These are phyloP conservation scores for Blastobotrys americana DNA, from an alignment of 805 yeast genomes.

Conservation along the genomic window DNA sequence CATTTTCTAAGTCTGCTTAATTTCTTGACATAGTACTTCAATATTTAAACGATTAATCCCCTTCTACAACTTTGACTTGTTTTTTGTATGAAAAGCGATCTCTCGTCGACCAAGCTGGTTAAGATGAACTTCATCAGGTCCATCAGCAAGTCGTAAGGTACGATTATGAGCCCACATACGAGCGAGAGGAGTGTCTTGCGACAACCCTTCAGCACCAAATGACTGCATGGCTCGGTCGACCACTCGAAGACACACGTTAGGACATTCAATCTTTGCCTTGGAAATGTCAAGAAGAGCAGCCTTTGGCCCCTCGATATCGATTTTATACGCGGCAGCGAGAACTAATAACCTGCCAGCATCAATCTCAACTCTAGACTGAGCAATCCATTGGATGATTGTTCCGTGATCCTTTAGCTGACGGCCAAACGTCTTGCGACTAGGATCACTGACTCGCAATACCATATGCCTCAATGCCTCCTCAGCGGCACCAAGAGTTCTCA, in stretches of 20 bases:
- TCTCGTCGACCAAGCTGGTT: constrained; percentile 44
- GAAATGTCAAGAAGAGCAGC: constrained; percentile 51
- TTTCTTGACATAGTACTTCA: too few relatives aligned
- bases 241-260: constrained; percentile 44
- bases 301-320: constrained; percentile 48
- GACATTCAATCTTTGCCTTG: constrained; percentile 57
- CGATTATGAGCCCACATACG: constrained; percentile 45
- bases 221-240: constrained; percentile 59
- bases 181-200: constrained; percentile 54
- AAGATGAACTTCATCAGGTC: constrained; percentile 62
- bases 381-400: constrained; percentile 41
- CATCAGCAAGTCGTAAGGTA: constrained; percentile 58
- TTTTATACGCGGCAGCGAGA: constrained; percentile 53
- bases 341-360: constrained; percentile 49
- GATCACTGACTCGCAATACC: constrained; percentile 41
- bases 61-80: not conserved
- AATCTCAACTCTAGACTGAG: constrained; percentile 47
- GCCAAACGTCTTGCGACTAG: constrained; percentile 47
- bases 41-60: too few relatives aligned
- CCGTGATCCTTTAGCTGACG: constrained; percentile 45
- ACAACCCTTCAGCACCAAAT: constrained; percentile 59
- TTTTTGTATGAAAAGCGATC: constrained; percentile 7
- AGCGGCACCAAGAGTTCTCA: constrained; percentile 57
- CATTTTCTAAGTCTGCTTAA: too few relatives aligned
- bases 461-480: constrained; percentile 46